These are phyloP conservation scores for Arabis alpina DNA, from an alignment of 345 rosid genomes.

Conservation along the genomic window DNA sequence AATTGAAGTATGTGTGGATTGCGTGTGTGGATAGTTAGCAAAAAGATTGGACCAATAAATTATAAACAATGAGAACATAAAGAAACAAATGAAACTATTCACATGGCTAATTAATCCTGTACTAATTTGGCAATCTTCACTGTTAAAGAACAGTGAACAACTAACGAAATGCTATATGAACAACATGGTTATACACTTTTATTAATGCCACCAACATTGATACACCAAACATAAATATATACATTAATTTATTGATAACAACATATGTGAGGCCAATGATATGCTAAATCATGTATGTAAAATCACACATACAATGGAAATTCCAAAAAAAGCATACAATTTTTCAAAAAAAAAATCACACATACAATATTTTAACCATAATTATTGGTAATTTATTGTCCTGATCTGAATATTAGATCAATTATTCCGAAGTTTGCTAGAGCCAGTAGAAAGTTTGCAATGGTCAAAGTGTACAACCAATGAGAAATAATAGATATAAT, in stretches of 20 bases:
- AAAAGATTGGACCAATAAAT: not conserved
- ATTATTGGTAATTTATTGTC: not conserved
- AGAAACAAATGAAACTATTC: conserved; percentile 25
- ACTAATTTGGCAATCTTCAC: conserved; percentile 40
- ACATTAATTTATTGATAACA: conserved; percentile 21
- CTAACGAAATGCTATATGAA: conserved; percentile 42
- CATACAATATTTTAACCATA: not conserved
- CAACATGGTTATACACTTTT: conserved; percentile 28
- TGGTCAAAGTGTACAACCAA: conserved; percentile 18
- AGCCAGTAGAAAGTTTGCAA: conserved; percentile 15
- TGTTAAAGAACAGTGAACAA: conserved; percentile 40
- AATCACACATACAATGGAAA: not conserved
- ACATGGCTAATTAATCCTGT: conserved; percentile 41
- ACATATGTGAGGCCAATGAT: conserved; percentile 1
- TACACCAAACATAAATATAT: conserved; percentile 28
- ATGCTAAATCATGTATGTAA: conserved; percentile 1
- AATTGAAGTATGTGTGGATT: conserved; percentile 24
- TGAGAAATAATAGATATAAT: conserved; percentile 1
- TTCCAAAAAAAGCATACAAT: no score
- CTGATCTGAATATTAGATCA: not conserved
- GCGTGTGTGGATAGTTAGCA: conserved; percentile 15
- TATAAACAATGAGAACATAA: conserved; percentile 20
- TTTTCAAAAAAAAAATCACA: not conserved
- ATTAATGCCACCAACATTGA: conserved; percentile 32
- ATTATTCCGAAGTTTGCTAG: not conserved